A percentile compares a stretch with the other conserved stretches of the same genome.
phyloP scores from a whole-genome alignment of 345 rosid genomes.

The Aquilaria yunnanensis region DNA sequence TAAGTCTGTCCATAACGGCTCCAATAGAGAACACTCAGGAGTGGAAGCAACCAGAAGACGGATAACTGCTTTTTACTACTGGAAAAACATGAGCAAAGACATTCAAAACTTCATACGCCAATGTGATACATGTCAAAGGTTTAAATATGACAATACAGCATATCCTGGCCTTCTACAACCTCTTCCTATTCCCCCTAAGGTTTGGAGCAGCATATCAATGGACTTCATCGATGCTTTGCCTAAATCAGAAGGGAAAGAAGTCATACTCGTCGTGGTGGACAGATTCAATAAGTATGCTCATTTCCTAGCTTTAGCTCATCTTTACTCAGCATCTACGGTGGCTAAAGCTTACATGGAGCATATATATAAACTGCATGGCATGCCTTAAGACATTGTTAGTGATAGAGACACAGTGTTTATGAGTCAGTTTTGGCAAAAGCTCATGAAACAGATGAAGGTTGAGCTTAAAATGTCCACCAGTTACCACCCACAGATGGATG shows the following conservation, averaged over 20 bases:
- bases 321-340: too few relatives aligned
- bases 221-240: slow-evolving; percentile 10
- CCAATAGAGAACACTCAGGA: not conserved
- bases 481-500: too few relatives aligned
- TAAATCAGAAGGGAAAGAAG: not conserved
- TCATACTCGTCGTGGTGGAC: too few relatives aligned
- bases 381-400: too few relatives aligned
- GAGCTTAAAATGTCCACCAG: too few relatives aligned
- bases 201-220: slow-evolving; percentile 1
- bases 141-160: not conserved
- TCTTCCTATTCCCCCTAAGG: not conserved
- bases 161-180: not conserved
- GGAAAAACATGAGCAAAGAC: not conserved
- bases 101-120: not conserved
- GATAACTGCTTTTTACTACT: not conserved
- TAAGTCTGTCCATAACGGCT: not conserved
- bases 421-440: too few relatives aligned
- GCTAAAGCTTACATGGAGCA: too few relatives aligned
- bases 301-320: too few relatives aligned
- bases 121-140: not conserved
- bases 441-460: too few relatives aligned
- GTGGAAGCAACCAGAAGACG: not conserved
- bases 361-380: too few relatives aligned
- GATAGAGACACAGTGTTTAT: too few relatives aligned
- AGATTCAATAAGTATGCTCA: too few relatives aligned